Conservation (phyloP, 73 alveolate genomes). For the Diophrys appendiculata region DNA sequence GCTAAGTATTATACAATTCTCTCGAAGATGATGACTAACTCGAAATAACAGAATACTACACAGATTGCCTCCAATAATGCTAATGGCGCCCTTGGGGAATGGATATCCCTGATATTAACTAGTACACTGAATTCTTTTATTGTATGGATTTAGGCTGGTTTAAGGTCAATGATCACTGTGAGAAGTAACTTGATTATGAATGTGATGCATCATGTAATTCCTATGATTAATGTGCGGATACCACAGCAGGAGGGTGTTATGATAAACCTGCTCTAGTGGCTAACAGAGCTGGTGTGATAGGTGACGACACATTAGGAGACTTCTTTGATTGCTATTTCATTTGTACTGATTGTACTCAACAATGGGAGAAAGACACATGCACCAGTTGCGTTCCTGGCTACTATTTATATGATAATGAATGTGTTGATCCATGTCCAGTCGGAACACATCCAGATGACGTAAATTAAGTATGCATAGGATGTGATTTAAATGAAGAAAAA, state of each 20-base stretch:
- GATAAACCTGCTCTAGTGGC: background rate
- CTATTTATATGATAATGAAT: background rate
- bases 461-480: background rate
- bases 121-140: background rate
- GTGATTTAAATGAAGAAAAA: background rate
- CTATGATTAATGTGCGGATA: background rate
- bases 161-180: background rate
- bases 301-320: background rate
- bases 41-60: background rate
- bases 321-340: background rate
- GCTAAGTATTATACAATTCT: background rate
- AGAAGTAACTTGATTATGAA: background rate
- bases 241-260: background rate
- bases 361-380: background rate
- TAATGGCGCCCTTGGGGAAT: background rate
- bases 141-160: background rate
- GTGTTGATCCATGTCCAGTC: background rate
- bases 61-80: background rate
- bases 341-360: background rate
- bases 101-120: background rate
- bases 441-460: background rate
- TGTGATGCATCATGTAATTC: background rate
- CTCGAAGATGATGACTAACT: too few species aligned
- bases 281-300: background rate
- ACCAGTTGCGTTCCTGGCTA: background rate